A percentile compares a stretch with the other conserved stretches of the same genome.
Conservation (phyloP, 306 rosid species). For the Corylus heterophylla region DNA sequence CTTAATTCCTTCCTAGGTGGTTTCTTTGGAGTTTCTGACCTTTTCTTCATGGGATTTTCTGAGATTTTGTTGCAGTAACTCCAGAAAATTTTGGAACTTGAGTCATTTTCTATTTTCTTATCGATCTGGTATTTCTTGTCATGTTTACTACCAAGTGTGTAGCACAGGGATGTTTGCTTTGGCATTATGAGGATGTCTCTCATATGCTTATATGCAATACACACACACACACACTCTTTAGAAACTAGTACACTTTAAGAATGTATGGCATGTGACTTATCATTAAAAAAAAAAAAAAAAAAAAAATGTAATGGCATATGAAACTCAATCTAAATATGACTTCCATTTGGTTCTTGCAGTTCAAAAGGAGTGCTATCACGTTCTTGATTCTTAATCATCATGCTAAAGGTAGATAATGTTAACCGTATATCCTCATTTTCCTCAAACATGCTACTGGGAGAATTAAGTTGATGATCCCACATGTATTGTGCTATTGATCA, state of each 20-base stretch:
- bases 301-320: background rate
- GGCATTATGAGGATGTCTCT: background rate
- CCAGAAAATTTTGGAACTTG: background rate
- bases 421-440: background rate
- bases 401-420: constrained; percentile 23
- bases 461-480: background rate
- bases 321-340: constrained; percentile 15
- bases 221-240: background rate
- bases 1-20: background rate
- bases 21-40: background rate
- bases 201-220: background rate
- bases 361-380: constrained; percentile 93
- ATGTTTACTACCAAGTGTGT: background rate
- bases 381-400: constrained; percentile 32
- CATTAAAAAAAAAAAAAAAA: no score
- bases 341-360: constrained; percentile 48
- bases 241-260: background rate
- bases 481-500: background rate
- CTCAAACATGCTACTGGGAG: constrained; percentile 5
- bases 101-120: background rate
- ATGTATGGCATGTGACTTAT: background rate
- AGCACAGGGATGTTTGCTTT: no score
- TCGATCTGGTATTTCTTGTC: background rate
- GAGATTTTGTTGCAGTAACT: constrained; percentile 2
- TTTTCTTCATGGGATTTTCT: background rate